Percentiles rank a stretch among this genome's conserved stretches.
These are phyloP conservation scores for Wickerhamiella infanticola DNA, from an alignment of 1,139 yeast species.

Conservation along the genomic window DNA sequence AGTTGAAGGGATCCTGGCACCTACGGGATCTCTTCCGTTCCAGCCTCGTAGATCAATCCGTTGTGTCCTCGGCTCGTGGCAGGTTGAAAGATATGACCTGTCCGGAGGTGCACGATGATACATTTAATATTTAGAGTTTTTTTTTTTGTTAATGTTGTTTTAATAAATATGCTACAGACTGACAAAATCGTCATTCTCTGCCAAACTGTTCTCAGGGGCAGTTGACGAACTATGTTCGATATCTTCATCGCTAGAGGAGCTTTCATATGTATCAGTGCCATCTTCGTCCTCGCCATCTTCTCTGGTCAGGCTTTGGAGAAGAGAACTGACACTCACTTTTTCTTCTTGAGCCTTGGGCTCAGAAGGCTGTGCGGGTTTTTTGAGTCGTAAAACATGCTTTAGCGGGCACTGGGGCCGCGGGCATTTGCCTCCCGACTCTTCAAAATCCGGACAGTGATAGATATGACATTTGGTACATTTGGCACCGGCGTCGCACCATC, in stretches of 20 bases:
- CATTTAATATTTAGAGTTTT: conserved; percentile 5
- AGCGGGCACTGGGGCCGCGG: conserved; percentile 37
- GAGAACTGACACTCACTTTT: background rate
- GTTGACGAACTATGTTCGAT: conserved; percentile 7
- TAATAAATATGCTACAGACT: conserved; percentile 16
- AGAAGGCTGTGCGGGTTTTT: background rate
- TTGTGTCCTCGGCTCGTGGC: conserved; percentile 12
- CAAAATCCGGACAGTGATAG: conserved; percentile 58
- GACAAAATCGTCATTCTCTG: conserved; percentile 7
- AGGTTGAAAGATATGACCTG: conserved; percentile 2
- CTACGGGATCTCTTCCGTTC: conserved; percentile 17
- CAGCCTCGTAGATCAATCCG: conserved; percentile 17
- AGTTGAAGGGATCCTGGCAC: conserved; percentile 17
- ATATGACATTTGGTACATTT: conserved; percentile 43
- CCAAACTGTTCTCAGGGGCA: conserved; percentile 15
- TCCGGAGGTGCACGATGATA: conserved; percentile 14
- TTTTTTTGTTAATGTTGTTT: background rate
- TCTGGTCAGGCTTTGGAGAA: background rate
- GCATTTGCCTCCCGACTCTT: conserved; percentile 39
- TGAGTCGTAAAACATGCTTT: conserved; percentile 27
- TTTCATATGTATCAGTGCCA: too few relatives aligned
- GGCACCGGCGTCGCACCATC: conserved; percentile 51
- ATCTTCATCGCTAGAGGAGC: background rate
- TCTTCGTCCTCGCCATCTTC: too few relatives aligned
- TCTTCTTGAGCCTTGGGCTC: background rate